Evolutionary conservation across 106 monocot species (phyloP), one percentile per base, ranked within the genome.

Genomic region (Dendrobium huoshanense): DNA sequence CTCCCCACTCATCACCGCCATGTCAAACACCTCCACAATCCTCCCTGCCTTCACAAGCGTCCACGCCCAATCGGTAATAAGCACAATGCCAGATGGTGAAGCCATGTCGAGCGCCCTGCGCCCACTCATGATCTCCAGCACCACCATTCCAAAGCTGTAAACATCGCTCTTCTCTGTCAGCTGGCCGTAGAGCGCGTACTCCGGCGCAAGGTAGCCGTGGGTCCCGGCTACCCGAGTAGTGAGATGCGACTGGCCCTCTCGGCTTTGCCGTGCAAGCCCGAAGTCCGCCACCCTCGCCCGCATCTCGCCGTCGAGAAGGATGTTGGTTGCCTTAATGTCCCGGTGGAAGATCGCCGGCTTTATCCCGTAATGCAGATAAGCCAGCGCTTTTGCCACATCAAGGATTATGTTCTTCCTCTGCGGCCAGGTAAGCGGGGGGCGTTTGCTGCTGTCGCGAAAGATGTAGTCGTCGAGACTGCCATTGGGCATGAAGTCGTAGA

Each of bases 161-260:
- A 96, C 96, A 41, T 96, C 96, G 82, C 96, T 96, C 83, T 92
- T 96, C 86, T 94, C 96, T 5, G 96, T 96, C 48, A 96, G 83
- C 86, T 96, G 96, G 45, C 96, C 96, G 68, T 94, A 96, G 42
- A 96, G 83, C 1, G 96, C 96, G 77, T 96, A 96, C 88, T 96
- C 95, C 37, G 90, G 95, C 1, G 95, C 88, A 7, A 92, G 80
- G 82, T 95, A 95, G 15, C 95, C 95, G 75, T 88, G 82, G 9
- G 95, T 95, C 3, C 95, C 95, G 7, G 92, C 95, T 0, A 95
- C 90, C 22, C 90, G 58, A 4, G 92, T 92, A 19, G 87, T 90
- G 47, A 95, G 80, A 64, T 90, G 92, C 29, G 95, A 92, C 85
- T 90, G 81, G 37, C 92, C 92, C 75, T 92, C 92, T 7, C 84